Evolutionary conservation across 768 basidiomycete species (phyloP).

Genomic region (Austroboletus festivus): DNA sequence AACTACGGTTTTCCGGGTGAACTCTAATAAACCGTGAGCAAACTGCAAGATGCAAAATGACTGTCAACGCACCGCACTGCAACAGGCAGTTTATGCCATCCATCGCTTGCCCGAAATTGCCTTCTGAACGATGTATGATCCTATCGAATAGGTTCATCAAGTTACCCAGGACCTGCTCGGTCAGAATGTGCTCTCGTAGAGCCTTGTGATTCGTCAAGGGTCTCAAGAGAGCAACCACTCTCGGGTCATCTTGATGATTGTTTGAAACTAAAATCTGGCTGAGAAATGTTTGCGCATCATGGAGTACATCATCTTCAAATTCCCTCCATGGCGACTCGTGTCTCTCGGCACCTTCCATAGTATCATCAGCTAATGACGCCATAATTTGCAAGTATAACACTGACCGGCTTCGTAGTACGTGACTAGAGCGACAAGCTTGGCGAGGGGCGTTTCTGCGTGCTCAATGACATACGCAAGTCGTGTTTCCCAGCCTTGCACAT

Average conservation of each 20-base stretch:
- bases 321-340: background rate
- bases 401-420: slow-evolving; percentile 23
- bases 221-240: slow-evolving; percentile 21
- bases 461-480: slow-evolving; percentile 13
- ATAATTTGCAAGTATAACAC: background rate
- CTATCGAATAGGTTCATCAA: slow-evolving; percentile 16
- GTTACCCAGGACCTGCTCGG: slow-evolving; percentile 5
- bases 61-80: slow-evolving; percentile 3
- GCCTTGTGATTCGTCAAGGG: slow-evolving; percentile 17
- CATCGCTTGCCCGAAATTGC: slow-evolving; percentile 21
- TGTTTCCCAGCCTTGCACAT: slow-evolving; percentile 11
- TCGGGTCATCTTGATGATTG: slow-evolving; percentile 16
- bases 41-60: background rate
- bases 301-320: background rate
- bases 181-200: slow-evolving; percentile 16
- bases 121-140: slow-evolving; percentile 3
- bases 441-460: slow-evolving; percentile 8
- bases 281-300: slow-evolving; percentile 16
- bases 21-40: slow-evolving; percentile 4
- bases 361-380: slow-evolving; percentile 19
- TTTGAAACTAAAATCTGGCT: slow-evolving; percentile 6
- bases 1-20: slow-evolving; percentile 6
- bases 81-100: slow-evolving; percentile 15
- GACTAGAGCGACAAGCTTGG: slow-evolving; percentile 20
- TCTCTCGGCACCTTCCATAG: background rate